Conservation (phyloP, 345 rosid species). For the Moricandia arvensis region DNA sequence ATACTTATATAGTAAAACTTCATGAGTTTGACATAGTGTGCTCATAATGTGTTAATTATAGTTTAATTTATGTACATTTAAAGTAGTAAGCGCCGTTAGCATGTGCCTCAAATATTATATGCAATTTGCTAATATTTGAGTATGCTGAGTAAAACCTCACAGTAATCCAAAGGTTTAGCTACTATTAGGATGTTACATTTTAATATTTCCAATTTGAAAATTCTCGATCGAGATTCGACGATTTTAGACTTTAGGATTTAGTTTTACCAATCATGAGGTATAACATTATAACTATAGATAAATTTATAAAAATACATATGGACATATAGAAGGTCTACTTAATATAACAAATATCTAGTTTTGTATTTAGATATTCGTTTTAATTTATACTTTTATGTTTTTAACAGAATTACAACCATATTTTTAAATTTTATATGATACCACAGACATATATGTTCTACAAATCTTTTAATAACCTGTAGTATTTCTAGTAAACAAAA, state of each 20-base stretch:
- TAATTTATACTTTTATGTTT: background rate
- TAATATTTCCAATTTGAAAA: background rate
- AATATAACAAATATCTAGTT: background rate
- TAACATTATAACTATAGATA: background rate
- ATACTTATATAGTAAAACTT: background rate
- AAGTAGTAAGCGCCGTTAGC: background rate
- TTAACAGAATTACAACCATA: background rate
- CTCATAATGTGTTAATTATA: slow-evolving; percentile 18
- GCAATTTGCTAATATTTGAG: background rate
- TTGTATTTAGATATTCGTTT: background rate
- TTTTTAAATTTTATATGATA: background rate
- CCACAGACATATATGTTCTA: background rate
- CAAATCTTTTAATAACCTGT: background rate
- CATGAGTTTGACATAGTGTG: slow-evolving; percentile 25
- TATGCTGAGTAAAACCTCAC: background rate
- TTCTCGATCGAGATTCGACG: background rate
- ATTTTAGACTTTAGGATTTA: background rate
- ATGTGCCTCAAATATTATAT: background rate
- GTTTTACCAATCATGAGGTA: background rate
- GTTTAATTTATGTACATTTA: background rate
- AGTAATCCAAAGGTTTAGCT: background rate
- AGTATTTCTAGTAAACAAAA: background rate
- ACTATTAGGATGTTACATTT: background rate
- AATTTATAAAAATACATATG: background rate
- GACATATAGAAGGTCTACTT: background rate